Percentiles rank a stretch among this genome's conserved stretches.
phyloP scores from a whole-genome alignment of 306 rosid genomes.

The Spatholobus suberectus region DNA sequence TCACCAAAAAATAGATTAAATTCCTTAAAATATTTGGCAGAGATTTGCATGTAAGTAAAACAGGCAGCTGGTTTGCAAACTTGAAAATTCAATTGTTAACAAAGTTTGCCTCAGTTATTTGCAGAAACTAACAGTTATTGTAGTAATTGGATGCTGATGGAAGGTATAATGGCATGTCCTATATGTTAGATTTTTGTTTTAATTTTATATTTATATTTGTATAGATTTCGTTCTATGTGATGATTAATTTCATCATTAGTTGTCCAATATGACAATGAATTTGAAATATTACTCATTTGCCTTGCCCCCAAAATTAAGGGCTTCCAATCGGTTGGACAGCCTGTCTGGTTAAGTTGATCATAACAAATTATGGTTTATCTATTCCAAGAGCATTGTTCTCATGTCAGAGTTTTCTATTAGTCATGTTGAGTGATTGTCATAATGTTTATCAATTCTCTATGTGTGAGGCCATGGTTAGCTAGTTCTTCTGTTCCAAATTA shows the following conservation, averaged over 20 bases:
- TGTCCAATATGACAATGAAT: slow-evolving; percentile 13
- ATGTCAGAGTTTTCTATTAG: not conserved
- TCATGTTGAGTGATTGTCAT: not conserved
- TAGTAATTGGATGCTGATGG: not conserved
- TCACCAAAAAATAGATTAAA: not conserved
- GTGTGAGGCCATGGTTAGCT: not conserved
- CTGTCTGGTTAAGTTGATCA: slow-evolving; percentile 17
- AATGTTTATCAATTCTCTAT: not conserved
- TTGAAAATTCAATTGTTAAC: not conserved
- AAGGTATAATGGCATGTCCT: not conserved
- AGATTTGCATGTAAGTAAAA: not conserved
- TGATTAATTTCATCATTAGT: not conserved
- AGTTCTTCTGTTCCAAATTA: not conserved
- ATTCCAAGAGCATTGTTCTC: slow-evolving; percentile 8
- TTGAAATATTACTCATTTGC: not conserved
- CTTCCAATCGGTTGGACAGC: not conserved
- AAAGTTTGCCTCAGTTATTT: slow-evolving; percentile 5
- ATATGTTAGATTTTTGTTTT: not conserved
- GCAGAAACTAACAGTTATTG: not conserved
- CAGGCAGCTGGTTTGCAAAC: not conserved
- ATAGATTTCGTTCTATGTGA: slow-evolving; percentile 11
- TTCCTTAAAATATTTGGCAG: not conserved
- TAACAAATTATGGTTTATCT: slow-evolving; percentile 12
- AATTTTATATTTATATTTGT: slow-evolving; percentile 5
- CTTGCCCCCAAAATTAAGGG: not conserved